Evolutionary conservation across 108 stramenopile species (phyloP), one percentile per base, ranked within the genome.

Genomic region (Conticribra guillardii): DNA sequence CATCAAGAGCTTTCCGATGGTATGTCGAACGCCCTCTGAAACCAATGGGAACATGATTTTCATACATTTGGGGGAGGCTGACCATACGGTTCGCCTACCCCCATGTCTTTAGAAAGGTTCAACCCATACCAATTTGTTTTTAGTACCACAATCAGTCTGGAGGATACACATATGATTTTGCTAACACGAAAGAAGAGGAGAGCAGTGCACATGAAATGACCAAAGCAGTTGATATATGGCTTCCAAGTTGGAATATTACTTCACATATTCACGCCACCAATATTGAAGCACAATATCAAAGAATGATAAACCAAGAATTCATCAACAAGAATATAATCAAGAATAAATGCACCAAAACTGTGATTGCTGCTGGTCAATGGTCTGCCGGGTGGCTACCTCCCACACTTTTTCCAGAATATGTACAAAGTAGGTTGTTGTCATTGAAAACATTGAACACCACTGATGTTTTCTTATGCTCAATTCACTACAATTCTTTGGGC

Each of bases 311-410:
- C n/a, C 18, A 64, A 49, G 23, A 64, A 16, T 50, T 49, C 27
- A 51, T 51, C 5, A 9, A 49, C 18, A 15, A 11, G 11, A 37
- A n/a, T 16, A 59, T 59, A 3, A 47, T 64, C 23, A n/a, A 17
- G 2, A 3, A 28, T 19, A 64, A 64, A 29, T 64, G 63, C 47
- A 17, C 9, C 28, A 49, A 64, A 30, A 64, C 63, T 3, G 24
- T 64, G 3, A 50, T 64, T 29, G 63, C 49, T n/a, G 30, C 30
- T 31, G 49, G 63, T 11, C 63, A 64, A 21, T 64, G 63, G 63
- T 47, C 63, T 5, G 49, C 26, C 47, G 30, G 32, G 9, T 3
- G n/a, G 16, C 4, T 64, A 8, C 49, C 49, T 37, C 63, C 63
- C 14, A 64, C 23, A 17, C 23, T 17, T 4, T 64, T 64, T 64